These are phyloP conservation scores for Aschersonia sp. DNA, from an alignment of 2,329 filamentous ascomycete species.

Conservation along the genomic window DNA sequence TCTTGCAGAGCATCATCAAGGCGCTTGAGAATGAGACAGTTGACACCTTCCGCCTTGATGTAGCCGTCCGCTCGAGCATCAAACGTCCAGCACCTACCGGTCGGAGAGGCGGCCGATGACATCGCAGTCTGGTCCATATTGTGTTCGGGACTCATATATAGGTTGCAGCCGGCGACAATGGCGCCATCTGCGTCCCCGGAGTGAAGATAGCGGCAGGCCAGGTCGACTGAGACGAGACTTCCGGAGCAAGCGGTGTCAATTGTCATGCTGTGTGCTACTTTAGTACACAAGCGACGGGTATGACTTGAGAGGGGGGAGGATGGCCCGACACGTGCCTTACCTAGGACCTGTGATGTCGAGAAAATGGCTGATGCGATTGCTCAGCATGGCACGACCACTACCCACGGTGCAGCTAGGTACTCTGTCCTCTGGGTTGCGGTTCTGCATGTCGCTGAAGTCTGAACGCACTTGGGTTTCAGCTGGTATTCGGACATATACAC, in stretches of 20 bases:
- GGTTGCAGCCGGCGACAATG: slow-evolving; percentile 20
- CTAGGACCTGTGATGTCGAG: neutral
- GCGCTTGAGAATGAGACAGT: slow-evolving; percentile 16
- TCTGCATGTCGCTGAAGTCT: too few relatives aligned
- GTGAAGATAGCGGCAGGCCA: slow-evolving; percentile 13
- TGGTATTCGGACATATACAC: too few relatives aligned
- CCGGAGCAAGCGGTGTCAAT: slow-evolving; percentile 23
- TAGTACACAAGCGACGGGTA: too few relatives aligned
- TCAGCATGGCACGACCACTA: neutral
- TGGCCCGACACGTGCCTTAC: too few relatives aligned
- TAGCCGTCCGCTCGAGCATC: slow-evolving; percentile 19
- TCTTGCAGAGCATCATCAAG: slow-evolving; percentile 13
- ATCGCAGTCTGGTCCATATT: neutral
- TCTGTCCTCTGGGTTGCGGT: too few relatives aligned
- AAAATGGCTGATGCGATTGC: neutral
- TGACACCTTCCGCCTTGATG: slow-evolving; percentile 15
- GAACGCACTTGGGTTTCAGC: too few relatives aligned
- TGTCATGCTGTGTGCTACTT: neutral
- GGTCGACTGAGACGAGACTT: slow-evolving; percentile 12
- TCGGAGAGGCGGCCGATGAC: slow-evolving; percentile 8
- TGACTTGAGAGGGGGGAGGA: too few relatives aligned
- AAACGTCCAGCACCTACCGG: slow-evolving; percentile 16
- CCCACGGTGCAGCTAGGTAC: neutral
- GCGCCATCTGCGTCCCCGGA: slow-evolving; percentile 16
- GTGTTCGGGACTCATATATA: slow-evolving; percentile 13